phyloP scores from a whole-genome alignment of 495 filamentous ascomycete species.

The Tuber umbilicatum region DNA sequence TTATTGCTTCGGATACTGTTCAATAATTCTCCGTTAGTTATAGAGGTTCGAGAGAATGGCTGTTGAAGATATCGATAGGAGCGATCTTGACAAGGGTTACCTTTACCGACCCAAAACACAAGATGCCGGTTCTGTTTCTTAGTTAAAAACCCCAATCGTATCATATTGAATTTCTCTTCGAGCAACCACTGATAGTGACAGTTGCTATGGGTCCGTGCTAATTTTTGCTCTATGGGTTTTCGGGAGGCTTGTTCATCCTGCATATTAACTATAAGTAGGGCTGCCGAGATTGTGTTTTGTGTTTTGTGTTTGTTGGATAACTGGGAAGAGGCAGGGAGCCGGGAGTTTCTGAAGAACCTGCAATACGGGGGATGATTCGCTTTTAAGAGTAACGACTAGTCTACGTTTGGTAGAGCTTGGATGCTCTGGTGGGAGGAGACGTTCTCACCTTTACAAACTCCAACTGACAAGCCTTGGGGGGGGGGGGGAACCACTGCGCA shows the following conservation, averaged over 20 bases:
- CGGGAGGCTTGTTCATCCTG: not conserved
- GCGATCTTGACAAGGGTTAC: not conserved
- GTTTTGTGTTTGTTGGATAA: not conserved
- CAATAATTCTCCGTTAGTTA: not conserved
- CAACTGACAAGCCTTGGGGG: not conserved
- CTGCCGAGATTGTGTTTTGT: not conserved
- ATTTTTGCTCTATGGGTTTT: not conserved
- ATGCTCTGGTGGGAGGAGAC: not conserved
- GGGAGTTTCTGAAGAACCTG: not conserved
- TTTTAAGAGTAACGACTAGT: not conserved
- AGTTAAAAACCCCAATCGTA: not conserved
- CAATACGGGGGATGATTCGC: not conserved
- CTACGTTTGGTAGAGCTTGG: not conserved
- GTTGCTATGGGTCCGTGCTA: not conserved
- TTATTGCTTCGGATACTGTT: not conserved
- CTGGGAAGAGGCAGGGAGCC: not conserved
- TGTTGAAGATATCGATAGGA: not conserved
- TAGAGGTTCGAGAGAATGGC: not conserved
- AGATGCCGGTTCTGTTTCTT: not conserved
- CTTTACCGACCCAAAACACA: constrained; percentile 3
- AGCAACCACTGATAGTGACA: not conserved
- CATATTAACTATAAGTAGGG: not conserved
- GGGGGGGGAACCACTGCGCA: not conserved
- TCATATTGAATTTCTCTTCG: not conserved
- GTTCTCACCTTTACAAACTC: not conserved